phyloP scores from a whole-genome alignment of 768 basidiomycete species.

The Calocera cornea region DNA sequence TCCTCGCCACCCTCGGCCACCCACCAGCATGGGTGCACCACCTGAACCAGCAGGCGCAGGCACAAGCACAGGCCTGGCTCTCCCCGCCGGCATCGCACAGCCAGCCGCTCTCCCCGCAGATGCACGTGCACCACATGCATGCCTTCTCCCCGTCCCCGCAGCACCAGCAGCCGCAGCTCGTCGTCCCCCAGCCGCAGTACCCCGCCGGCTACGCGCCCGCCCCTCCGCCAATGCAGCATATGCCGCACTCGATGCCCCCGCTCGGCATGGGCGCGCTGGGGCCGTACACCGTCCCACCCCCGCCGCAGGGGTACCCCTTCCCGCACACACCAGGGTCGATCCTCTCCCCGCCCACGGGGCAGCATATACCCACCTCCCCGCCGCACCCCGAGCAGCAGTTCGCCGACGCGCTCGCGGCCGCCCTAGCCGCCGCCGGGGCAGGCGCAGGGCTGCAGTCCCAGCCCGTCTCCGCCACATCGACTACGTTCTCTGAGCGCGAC shows the following conservation, averaged over 20 bases:
- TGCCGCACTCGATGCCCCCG: background rate
- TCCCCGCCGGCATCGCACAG: background rate
- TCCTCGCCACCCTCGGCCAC: background rate
- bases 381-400: background rate
- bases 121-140: background rate
- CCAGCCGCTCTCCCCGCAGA: background rate
- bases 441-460: background rate
- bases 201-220: background rate
- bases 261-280: background rate
- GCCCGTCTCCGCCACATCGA: background rate
- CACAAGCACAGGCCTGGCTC: background rate
- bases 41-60: background rate
- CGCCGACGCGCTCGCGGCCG: background rate
- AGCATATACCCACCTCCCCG: background rate
- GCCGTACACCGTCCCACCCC: background rate
- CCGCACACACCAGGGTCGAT: background rate
- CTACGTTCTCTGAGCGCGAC: background rate
- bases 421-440: background rate
- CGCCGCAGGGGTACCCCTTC: background rate
- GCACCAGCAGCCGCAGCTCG: background rate
- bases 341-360: background rate
- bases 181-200: constrained; percentile 1
- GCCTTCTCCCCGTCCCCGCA: background rate
- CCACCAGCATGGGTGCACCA: background rate
- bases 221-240: background rate